phyloP scores from a whole-genome alignment of 495 filamentous ascomycete genomes.

The Podospora bellae-mahoneyi region DNA sequence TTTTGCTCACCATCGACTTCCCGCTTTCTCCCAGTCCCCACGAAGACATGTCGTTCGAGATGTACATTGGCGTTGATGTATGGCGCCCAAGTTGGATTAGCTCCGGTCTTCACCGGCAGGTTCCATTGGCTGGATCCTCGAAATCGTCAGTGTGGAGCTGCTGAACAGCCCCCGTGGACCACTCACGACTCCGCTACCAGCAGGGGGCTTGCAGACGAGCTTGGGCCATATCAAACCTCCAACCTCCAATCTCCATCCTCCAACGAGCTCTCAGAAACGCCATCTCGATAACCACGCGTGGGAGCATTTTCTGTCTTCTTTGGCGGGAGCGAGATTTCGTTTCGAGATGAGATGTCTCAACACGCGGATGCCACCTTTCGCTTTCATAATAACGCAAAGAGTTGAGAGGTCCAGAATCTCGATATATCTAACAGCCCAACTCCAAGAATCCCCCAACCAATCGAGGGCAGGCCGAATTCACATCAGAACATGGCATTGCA shows the following conservation, averaged over 20 bases:
- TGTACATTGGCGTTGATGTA: conserved; percentile 1
- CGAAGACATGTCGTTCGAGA: conserved; percentile 7
- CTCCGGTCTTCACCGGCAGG: background rate
- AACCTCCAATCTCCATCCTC: background rate
- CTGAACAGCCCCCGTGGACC: conserved; percentile 2
- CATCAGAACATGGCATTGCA: background rate
- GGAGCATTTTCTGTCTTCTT: background rate
- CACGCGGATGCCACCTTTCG: background rate
- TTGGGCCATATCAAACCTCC: conserved; percentile 8
- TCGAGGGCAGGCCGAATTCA: background rate
- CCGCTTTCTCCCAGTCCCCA: background rate
- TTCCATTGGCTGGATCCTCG: conserved; percentile 1
- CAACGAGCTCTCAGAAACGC: background rate
- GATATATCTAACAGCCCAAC: background rate
- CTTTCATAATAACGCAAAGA: background rate
- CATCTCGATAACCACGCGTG: background rate
- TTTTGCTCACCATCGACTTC: background rate
- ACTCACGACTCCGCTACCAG: background rate
- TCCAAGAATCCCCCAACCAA: background rate
- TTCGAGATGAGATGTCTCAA: background rate
- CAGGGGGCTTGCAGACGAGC: background rate
- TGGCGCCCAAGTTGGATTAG: conserved; percentile 5
- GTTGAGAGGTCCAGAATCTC: background rate
- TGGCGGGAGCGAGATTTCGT: background rate
- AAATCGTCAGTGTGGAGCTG: conserved; percentile 9